phyloP scores from a whole-genome alignment of 176 grass and related monocot genomes.

The Phragmites australis region DNA sequence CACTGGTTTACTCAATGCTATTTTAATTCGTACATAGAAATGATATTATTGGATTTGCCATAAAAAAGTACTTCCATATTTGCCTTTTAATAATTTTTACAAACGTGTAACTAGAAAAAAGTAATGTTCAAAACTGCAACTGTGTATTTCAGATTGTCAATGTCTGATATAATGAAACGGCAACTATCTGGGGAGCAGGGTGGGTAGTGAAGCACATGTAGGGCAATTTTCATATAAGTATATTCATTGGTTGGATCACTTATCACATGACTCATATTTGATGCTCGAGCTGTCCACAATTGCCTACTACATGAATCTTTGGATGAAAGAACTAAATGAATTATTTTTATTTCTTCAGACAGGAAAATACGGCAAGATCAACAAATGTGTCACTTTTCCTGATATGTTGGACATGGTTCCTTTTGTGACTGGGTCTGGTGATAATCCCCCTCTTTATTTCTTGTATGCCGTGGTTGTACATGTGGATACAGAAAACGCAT shows the following conservation, averaged over 20 bases:
- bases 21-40: background rate
- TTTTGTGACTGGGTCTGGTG: conserved; percentile 83
- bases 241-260: conserved; percentile 1
- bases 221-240: background rate
- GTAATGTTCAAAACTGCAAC: background rate
- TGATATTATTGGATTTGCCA: background rate
- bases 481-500: conserved; percentile 91
- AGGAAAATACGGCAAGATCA: conserved; percentile 99
- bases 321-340: conserved; percentile 20
- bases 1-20: background rate
- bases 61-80: background rate
- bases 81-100: background rate
- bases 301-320: background rate
- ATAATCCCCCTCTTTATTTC: conserved; percentile 92
- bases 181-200: background rate
- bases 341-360: conserved; percentile 57
- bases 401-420: conserved; percentile 99
- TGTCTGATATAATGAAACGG: background rate
- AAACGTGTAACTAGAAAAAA: background rate
- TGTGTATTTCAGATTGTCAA: background rate
- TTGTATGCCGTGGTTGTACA: conserved; percentile 96
- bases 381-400: conserved; percentile 98
- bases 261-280: background rate
- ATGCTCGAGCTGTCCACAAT: background rate
- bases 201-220: background rate